Percentiles rank a stretch among this genome's conserved stretches.
Conservation (phyloP, 1,139 yeast genomes). For the Barnettozyma hawaiiensis region DNA sequence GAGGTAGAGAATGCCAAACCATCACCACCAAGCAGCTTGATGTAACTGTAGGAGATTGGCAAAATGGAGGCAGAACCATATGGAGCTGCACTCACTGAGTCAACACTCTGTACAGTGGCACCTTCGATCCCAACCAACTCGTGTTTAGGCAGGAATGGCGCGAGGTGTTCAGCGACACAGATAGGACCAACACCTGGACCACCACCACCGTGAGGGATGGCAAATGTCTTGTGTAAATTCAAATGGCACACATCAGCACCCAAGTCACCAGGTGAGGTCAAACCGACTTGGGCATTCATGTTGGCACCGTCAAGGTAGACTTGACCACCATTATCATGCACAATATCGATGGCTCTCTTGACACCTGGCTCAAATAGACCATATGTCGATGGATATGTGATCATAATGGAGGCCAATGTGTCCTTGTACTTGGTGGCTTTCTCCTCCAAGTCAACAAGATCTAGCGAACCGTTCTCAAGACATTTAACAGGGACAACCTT, state of each 20-base stretch:
- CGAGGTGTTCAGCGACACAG: constrained; percentile 80
- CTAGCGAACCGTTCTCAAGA: constrained; percentile 77
- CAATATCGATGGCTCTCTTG: constrained; percentile 73
- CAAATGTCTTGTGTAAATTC: constrained; percentile 94
- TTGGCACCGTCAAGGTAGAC: constrained; percentile 98
- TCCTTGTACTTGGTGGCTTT: constrained; percentile 70
- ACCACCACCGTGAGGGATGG: constrained; percentile 98
- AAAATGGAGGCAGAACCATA: constrained; percentile 92
- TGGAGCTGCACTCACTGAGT: constrained; percentile 87
- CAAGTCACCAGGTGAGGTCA: constrained; percentile 94
- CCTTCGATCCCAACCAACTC: constrained; percentile 52
- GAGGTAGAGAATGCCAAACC: constrained; percentile 83
- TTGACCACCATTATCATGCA: constrained; percentile 86
- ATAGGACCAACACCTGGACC: constrained; percentile 99
- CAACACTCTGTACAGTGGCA: constrained; percentile 46
- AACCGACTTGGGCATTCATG: constrained; percentile 98
- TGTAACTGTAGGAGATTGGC: constrained; percentile 92
- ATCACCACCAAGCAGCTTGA: constrained; percentile 84
- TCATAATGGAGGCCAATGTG: constrained; percentile 84
- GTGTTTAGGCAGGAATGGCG: constrained; percentile 81
- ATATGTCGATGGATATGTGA: constrained; percentile 95
- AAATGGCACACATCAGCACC: constrained; percentile 99
- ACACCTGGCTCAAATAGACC: constrained; percentile 95
- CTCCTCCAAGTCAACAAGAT: constrained; percentile 62
- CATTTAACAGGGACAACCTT: constrained; percentile 93